phyloP scores from a whole-genome alignment of 768 basidiomycete genomes.

The Mycena metata region DNA sequence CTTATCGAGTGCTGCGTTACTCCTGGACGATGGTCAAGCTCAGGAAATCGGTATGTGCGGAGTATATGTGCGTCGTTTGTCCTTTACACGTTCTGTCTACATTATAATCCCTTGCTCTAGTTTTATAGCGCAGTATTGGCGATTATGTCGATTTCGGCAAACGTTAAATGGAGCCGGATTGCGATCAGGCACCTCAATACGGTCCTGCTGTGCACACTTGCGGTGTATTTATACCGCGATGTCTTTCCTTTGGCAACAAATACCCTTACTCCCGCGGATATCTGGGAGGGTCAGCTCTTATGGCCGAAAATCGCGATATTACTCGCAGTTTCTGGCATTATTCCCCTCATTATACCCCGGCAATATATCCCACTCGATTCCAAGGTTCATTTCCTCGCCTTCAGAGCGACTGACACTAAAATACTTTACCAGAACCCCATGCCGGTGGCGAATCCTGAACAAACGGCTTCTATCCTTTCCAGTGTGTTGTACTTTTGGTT shows the following conservation, averaged over 20 bases:
- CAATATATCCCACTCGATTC: conserved; percentile 68
- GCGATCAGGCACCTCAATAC: conserved; percentile 19
- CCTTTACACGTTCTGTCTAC: no score
- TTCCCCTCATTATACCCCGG: conserved; percentile 68
- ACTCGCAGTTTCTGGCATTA: conserved; percentile 55
- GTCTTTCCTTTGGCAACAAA: conserved; percentile 70
- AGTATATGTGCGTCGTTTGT: not conserved
- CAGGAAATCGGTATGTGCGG: conserved; percentile 9
- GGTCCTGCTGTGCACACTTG: conserved; percentile 55
- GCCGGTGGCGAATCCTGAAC: conserved; percentile 55
- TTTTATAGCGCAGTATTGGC: conserved; percentile 15
- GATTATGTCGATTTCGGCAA: not conserved
- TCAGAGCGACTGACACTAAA: not conserved
- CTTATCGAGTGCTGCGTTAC: not conserved
- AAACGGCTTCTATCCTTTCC: conserved; percentile 63
- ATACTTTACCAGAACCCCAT: conserved; percentile 37
- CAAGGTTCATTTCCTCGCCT: conserved; percentile 39
- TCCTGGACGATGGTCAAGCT: conserved; percentile 1
- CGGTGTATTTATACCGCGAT: conserved; percentile 65
- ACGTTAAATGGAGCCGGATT: not conserved
- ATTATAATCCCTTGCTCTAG: not conserved
- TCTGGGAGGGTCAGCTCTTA: conserved; percentile 48
- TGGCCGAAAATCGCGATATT: conserved; percentile 49
- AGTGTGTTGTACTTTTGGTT: conserved; percentile 63
- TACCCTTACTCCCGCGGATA: conserved; percentile 55